Percentiles rank a stretch among this genome's conserved stretches.
Conservation (phyloP, 257 asterid species). For the Handroanthus guayacan region DNA sequence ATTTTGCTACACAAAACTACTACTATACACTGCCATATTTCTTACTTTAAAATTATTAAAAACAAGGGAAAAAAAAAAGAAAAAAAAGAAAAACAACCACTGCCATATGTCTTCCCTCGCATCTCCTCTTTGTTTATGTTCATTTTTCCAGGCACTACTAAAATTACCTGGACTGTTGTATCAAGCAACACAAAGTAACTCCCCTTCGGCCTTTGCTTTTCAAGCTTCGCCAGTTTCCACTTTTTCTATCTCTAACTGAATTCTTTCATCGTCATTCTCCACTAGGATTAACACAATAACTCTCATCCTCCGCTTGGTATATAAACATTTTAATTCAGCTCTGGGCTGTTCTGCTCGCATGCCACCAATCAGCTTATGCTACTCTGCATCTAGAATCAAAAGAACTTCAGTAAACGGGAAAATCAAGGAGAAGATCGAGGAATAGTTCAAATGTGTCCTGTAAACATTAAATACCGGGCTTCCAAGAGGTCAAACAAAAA, state of each 20-base stretch:
- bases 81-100: too few species aligned
- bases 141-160: constrained; percentile 30
- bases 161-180: constrained; percentile 17
- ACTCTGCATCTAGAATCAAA: constrained; percentile 28
- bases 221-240: neutral
- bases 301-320: too few species aligned
- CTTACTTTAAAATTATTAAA: too few species aligned
- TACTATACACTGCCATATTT: constrained; percentile 32
- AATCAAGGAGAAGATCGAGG: neutral
- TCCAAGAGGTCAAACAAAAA: neutral
- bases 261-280: constrained; percentile 15
- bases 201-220: too few species aligned
- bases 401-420: neutral
- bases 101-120: neutral
- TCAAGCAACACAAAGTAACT: constrained; percentile 1
- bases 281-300: neutral
- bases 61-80: too few species aligned
- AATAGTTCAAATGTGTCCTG: neutral
- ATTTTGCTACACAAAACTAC: constrained; percentile 35
- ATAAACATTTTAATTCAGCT: neutral
- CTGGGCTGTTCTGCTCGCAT: constrained; percentile 9
- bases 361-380: constrained; percentile 28
- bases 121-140: neutral
- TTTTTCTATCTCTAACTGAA: constrained; percentile 5
- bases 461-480: neutral